A percentile compares a stretch with the other conserved stretches of the same genome.
Conservation (phyloP, 257 asterid genomes). For the Solanum habrochaites region DNA sequence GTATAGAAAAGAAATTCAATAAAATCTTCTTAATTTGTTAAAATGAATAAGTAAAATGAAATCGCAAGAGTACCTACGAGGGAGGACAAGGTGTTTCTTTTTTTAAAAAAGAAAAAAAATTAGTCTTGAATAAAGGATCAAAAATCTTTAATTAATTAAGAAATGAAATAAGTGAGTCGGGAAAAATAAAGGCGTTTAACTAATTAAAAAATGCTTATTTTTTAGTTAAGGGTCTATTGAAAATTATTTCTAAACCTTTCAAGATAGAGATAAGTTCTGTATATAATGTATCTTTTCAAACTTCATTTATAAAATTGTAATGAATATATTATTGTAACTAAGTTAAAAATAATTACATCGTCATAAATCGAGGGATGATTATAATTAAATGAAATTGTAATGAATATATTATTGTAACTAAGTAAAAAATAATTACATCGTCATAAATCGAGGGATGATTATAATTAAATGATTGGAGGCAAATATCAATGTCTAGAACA, state of each 20-base stretch:
- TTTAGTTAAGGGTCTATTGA: accelerated
- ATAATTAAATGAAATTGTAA: neutral
- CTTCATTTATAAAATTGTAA: neutral
- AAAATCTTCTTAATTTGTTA: too few relatives aligned
- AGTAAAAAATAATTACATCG: neutral
- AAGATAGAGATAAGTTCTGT: neutral
- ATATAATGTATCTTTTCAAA: neutral
- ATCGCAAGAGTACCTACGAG: accelerated
- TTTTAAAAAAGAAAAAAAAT: accelerated
- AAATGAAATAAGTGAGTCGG: neutral
- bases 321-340: too few relatives aligned
- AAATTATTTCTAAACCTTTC: accelerated
- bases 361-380: neutral
- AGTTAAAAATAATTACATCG: too few relatives aligned
- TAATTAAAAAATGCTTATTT: neutral
- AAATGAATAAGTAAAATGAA: too few relatives aligned
- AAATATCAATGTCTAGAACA: neutral
- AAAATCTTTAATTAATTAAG: neutral
- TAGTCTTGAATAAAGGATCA: neutral
- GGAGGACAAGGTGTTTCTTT: neutral
- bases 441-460: too few relatives aligned
- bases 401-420: neutral
- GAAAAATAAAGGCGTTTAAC: neutral
- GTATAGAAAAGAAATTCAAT: too few relatives aligned
- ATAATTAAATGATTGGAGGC: neutral